phyloP scores from a whole-genome alignment of 331 rosid genomes.

The Spiraea crenata region DNA sequence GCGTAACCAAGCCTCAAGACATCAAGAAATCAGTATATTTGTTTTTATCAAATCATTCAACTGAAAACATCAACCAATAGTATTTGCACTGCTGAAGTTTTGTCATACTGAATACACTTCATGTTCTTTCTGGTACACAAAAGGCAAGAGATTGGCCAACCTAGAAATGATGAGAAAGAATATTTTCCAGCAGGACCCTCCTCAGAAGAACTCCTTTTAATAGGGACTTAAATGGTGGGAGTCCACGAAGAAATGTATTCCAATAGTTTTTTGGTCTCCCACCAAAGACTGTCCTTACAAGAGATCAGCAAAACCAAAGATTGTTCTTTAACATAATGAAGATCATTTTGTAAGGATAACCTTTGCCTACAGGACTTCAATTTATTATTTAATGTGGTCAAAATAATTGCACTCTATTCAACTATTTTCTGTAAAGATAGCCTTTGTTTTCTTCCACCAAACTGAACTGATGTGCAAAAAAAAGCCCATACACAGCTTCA shows the following conservation, averaged over 20 bases:
- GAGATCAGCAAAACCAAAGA: too few relatives aligned
- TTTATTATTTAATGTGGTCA: neutral
- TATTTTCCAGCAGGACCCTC: neutral
- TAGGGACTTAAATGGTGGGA: neutral
- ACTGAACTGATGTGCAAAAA: neutral
- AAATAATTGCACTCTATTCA: neutral
- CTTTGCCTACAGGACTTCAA: neutral
- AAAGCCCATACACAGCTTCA: neutral
- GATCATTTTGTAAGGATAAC: neutral
- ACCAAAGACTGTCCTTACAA: too few relatives aligned
- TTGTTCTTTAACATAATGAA: neutral
- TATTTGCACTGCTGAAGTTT: neutral
- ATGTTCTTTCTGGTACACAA: neutral
- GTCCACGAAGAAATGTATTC: neutral
- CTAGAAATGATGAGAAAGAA: neutral
- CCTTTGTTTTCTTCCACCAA: neutral
- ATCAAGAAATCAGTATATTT: neutral
- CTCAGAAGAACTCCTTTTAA: neutral
- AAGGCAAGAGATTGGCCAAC: neutral
- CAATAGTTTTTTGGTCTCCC: neutral
- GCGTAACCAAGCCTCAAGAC: neutral
- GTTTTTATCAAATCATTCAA: neutral
- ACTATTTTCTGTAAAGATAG: neutral
- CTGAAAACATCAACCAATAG: neutral
- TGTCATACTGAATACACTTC: neutral